phyloP scores from a whole-genome alignment of 2,329 filamentous ascomycete species.

The Colletotrichum sp. region DNA sequence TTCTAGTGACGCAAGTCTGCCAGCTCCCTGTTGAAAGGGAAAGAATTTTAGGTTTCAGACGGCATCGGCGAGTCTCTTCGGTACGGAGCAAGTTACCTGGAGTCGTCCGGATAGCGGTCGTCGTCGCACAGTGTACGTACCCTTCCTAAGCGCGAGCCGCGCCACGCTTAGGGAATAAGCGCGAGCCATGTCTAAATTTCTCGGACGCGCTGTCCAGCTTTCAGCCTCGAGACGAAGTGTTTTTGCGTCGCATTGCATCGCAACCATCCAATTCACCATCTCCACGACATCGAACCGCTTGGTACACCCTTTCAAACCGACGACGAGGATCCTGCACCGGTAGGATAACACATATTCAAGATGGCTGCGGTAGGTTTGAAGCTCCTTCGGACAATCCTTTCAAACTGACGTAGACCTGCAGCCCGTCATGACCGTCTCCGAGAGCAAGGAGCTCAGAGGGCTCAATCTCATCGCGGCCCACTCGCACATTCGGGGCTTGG shows the following conservation, averaged over 20 bases:
- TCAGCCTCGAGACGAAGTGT: conserved; percentile 4
- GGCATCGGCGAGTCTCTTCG: not conserved
- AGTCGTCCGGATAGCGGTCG: not conserved
- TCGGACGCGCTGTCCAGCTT: conserved; percentile 9
- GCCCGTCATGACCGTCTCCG: conserved; percentile 80
- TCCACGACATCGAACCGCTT: not conserved
- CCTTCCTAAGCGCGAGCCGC: conserved; percentile 9
- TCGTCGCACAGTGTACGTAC: not conserved
- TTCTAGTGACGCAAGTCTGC: not conserved
- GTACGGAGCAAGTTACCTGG: not conserved
- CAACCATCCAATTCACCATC: not conserved
- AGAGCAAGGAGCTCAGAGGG: conserved; percentile 93
- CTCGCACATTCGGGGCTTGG: conserved; percentile 95
- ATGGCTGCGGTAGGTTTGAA: conserved; percentile 56
- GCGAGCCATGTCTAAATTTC: conserved; percentile 14
- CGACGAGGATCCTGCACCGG: not conserved
- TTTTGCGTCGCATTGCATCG: conserved; percentile 5
- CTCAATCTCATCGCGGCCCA: conserved; percentile 98
- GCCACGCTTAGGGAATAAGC: conserved; percentile 8
- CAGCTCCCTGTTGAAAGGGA: not conserved
- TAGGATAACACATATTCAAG: conserved; percentile 29
- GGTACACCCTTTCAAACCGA: not conserved
- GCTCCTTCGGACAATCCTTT: not conserved
- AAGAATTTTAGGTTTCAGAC: not conserved
- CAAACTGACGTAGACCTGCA: conserved; percentile 29